Evolutionary conservation across 768 basidiomycete genomes (phyloP).

Genomic region (Leccinum disarticulatum): DNA sequence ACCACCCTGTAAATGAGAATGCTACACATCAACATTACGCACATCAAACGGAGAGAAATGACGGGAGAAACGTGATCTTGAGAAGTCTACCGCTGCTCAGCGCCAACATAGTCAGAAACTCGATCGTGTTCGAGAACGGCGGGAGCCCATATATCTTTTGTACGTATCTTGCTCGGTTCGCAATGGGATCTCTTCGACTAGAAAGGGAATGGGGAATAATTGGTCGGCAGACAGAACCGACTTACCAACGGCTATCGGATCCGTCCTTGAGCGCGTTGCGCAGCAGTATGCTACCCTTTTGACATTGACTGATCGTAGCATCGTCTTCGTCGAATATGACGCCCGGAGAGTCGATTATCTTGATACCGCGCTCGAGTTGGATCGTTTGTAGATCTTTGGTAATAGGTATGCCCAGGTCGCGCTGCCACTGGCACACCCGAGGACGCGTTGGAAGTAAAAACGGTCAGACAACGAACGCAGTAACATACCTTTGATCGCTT

Average conservation of each 20-base stretch:
- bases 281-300: conserved; percentile 61
- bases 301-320: too few species aligned
- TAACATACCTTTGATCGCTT: conserved; percentile 70
- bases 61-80: conserved; percentile 51
- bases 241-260: conserved; percentile 86
- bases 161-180: conserved; percentile 69
- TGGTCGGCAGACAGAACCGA: conserved; percentile 5
- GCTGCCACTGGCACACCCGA: conserved; percentile 91
- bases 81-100: conserved; percentile 78
- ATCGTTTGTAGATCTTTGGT: conserved; percentile 88
- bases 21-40: neutral
- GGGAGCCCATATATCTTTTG: conserved; percentile 87
- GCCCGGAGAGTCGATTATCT: conserved; percentile 40
- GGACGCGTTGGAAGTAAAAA: neutral
- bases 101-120: conserved; percentile 90
- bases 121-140: conserved; percentile 64
- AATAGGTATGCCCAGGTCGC: conserved; percentile 92
- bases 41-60: neutral
- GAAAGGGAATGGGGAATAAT: neutral
- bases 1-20: conserved; percentile 59
- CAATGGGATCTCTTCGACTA: conserved; percentile 84
- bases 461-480: neutral
- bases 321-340: too few species aligned
- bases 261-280: conserved; percentile 90
- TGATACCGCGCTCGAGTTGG: conserved; percentile 89